Evolutionary conservation across 352 stramenopile species (phyloP), one percentile per base, ranked within the genome.

Genomic region (Phytophthora parvispora): DNA sequence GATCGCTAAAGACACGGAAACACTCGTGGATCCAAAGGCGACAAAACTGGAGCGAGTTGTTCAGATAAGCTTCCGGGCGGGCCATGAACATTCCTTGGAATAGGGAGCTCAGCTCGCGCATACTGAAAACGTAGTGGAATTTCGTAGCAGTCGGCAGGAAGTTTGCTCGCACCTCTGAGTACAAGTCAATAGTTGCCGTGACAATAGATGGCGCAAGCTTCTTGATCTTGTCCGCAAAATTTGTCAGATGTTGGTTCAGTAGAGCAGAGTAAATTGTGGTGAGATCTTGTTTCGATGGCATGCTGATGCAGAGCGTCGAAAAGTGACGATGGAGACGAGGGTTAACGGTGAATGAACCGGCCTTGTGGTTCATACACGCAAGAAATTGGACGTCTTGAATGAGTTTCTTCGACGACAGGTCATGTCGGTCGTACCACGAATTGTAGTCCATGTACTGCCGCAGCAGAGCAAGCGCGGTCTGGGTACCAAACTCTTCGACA

Each of bases 101-200:
- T 15, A 98, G 64, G 3, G 87, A 85, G 6, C 82, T 86, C 9
- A 98, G 59, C 48, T 98, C 93, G 13, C 95, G 82, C 67, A 98
- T 87, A 64, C 90, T 98, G 74, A 98, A 98, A 3, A 97, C 81
- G 57, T 98, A 98, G 67, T 98, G 92, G 40, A 97, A 98, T 56
- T 98, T 98, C 3, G 89, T 84, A n/a, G 93, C 91, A 0, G 86
- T 97, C 0, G 92, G 90, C 1, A 98, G 57, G 65, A 98, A 98
- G 18, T 87, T 90, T 4, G 73, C 32, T 3, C 76, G 72, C 6
- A 98, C 86, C 12, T 91, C 84, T 1, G 72, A 67, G 51, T 97
- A 95, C 36, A 98, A 55, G 42, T 95, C 90, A 10, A 98, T 82
- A 0, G 92, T 93, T 0, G 92, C 94, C 2, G 89, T 80, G 2